Evolutionary conservation across 2,329 filamentous ascomycete species (phyloP).

Genomic region (Paraphaeosphaeria minitans): DNA sequence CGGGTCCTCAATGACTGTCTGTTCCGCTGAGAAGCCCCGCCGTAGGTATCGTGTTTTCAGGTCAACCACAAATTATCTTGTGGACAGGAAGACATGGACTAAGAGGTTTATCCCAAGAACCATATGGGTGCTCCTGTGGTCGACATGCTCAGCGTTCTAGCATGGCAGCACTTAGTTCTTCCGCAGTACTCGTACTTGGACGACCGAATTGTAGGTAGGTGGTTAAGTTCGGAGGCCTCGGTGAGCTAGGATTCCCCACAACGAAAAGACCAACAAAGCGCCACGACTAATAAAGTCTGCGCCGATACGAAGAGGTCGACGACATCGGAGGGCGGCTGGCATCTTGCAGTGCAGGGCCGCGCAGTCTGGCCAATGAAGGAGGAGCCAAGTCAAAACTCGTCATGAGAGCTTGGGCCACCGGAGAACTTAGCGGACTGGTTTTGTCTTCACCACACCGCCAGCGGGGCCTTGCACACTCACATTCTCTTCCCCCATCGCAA

Average conservation of each 20-base stretch:
- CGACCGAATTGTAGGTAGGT: too few species aligned
- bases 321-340: conserved; percentile 7
- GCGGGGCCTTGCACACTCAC: conserved; percentile 9
- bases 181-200: too few species aligned
- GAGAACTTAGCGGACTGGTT: conserved; percentile 6
- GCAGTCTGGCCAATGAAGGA: conserved; percentile 1
- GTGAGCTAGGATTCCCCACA: conserved; percentile 1
- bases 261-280: not conserved
- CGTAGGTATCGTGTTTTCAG: too few species aligned
- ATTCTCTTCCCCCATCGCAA: conserved; percentile 14
- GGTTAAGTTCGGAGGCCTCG: too few species aligned
- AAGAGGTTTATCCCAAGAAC: too few species aligned
- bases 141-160: too few species aligned
- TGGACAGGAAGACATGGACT: too few species aligned
- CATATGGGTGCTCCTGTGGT: too few species aligned
- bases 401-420: not conserved
- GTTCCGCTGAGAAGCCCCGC: not conserved
- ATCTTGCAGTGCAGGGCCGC: not conserved
- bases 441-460: conserved; percentile 7
- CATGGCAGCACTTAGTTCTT: too few species aligned
- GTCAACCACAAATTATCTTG: too few species aligned
- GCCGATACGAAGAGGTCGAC: not conserved
- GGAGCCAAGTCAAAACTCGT: not conserved
- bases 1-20: not conserved
- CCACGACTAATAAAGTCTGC: not conserved